phyloP scores from a whole-genome alignment of 108 stramenopile genomes.

The Thalassiosira profunda region DNA sequence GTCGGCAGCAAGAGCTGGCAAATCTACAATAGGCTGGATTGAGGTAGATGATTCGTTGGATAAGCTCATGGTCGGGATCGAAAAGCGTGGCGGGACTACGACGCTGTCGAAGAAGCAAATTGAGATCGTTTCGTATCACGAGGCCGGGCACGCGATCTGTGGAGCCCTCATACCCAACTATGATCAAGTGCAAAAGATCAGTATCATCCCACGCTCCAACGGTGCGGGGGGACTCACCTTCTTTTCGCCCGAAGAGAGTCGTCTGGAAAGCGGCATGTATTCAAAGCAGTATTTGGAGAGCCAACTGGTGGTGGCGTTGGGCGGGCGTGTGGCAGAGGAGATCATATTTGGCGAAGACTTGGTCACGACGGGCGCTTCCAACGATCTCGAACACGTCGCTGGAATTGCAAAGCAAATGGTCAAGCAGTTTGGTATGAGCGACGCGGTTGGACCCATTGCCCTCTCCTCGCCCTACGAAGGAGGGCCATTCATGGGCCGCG shows the following conservation, averaged over 20 bases:
- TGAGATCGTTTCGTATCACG: conserved; percentile 95
- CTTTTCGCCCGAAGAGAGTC: conserved; percentile 93
- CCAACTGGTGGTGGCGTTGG: conserved; percentile 94
- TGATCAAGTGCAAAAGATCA: conserved; percentile 98
- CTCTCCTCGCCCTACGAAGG: conserved; percentile 59
- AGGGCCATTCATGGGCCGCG: conserved; percentile 81
- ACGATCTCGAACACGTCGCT: conserved; percentile 97
- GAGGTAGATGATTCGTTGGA: conserved; percentile 97
- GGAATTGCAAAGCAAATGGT: conserved; percentile 97
- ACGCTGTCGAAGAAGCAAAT: conserved; percentile 67
- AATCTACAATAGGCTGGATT: conserved; percentile 90
- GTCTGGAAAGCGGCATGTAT: conserved; percentile 94
- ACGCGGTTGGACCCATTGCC: conserved; percentile 92
- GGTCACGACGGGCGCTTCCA: conserved; percentile 97
- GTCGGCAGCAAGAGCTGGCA: conserved; percentile 76
- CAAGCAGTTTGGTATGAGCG: conserved; percentile 97
- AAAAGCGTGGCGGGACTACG: conserved; percentile 92
- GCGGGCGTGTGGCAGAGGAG: conserved; percentile 98
- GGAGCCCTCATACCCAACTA: conserved; percentile 91
- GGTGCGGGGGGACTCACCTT: conserved; percentile 96
- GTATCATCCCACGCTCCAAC: conserved; percentile 94
- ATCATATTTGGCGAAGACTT: conserved; percentile 95
- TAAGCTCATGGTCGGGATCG: conserved; percentile 96
- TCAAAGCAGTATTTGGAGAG: conserved; percentile 93
- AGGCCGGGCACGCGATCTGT: conserved; percentile 96